phyloP scores from a whole-genome alignment of 352 stramenopile species.

The Phytophthora lateralis region DNA sequence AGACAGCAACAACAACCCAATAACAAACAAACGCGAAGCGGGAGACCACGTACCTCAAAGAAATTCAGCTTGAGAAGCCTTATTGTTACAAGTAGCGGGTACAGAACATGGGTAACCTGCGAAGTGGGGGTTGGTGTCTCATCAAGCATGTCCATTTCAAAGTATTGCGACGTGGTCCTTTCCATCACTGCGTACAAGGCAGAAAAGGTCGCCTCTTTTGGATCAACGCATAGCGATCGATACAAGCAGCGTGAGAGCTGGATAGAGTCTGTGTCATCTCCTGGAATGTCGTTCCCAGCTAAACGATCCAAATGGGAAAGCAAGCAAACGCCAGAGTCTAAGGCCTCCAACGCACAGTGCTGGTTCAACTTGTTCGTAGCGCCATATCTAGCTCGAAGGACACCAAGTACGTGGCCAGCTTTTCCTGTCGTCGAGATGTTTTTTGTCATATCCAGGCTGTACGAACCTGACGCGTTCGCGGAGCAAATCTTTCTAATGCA shows the following conservation, averaged over 20 bases:
- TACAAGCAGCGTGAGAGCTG: conserved; percentile 82
- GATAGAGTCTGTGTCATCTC: conserved; percentile 75
- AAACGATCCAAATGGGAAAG: conserved; percentile 82
- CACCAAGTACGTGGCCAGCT: conserved; percentile 51
- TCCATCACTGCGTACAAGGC: conserved; percentile 62
- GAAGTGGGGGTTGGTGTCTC: conserved; percentile 16
- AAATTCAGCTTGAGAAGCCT: conserved; percentile 88
- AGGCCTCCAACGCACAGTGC: conserved; percentile 51
- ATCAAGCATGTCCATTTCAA: conserved; percentile 14
- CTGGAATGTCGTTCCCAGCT: conserved; percentile 73
- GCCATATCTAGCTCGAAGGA: conserved; percentile 55
- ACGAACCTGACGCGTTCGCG: conserved; percentile 43
- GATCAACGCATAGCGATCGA: conserved; percentile 81
- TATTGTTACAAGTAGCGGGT: conserved; percentile 75
- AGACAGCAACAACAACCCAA: background rate
- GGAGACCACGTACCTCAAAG: conserved; percentile 69
- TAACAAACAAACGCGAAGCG: background rate
- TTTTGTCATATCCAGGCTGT: conserved; percentile 52
- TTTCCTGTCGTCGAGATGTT: conserved; percentile 62
- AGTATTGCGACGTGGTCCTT: conserved; percentile 40
- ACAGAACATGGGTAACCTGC: conserved; percentile 56
- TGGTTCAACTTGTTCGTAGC: conserved; percentile 34
- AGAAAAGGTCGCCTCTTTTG: conserved; percentile 73
- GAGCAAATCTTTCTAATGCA: conserved; percentile 43
- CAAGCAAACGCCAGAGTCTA: conserved; percentile 76